Evolutionary conservation across 192 early-diverging fungal genomes (phyloP).

Genomic region (Podila epigama): DNA sequence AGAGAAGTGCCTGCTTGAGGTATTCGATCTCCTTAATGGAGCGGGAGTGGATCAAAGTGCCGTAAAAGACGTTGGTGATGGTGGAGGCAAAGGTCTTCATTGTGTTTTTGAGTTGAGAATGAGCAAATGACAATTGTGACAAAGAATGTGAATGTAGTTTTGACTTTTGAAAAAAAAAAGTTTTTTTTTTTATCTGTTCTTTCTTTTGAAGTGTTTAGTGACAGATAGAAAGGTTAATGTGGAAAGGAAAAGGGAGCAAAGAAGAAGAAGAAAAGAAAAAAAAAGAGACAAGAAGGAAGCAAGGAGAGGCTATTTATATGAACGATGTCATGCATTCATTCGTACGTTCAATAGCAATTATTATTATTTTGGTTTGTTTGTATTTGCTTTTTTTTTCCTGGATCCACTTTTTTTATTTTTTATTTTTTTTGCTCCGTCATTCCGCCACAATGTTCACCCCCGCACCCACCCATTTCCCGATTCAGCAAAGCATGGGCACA

Average conservation of each 20-base stretch:
- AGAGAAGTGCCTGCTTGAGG: slow-evolving; percentile 68
- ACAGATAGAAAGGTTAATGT: background rate
- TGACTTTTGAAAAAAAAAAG: background rate
- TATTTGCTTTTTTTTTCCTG: background rate
- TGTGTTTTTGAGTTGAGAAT: slow-evolving; percentile 1
- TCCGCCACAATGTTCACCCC: too few species aligned
- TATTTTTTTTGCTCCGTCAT: too few species aligned
- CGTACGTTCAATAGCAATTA: background rate
- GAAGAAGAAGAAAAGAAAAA: slow-evolving; percentile 30
- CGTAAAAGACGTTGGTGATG: slow-evolving; percentile 61
- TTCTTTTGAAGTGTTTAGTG: background rate
- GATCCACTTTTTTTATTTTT: background rate
- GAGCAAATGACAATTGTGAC: too few species aligned
- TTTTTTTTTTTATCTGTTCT: background rate
- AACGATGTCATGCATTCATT: background rate
- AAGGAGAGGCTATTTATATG: slow-evolving; percentile 19
- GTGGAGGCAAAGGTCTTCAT: slow-evolving; percentile 46
- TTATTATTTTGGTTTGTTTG: too few species aligned
- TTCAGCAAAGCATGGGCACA: too few species aligned
- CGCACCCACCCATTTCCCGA: slow-evolving; percentile 1
- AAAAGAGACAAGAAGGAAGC: background rate
- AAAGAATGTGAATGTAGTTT: too few species aligned
- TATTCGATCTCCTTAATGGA: slow-evolving; percentile 72
- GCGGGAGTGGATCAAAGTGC: slow-evolving; percentile 73
- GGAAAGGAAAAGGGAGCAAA: background rate